Conservation (phyloP, 179 eudicot species). For the Drosera spatulata region DNA sequence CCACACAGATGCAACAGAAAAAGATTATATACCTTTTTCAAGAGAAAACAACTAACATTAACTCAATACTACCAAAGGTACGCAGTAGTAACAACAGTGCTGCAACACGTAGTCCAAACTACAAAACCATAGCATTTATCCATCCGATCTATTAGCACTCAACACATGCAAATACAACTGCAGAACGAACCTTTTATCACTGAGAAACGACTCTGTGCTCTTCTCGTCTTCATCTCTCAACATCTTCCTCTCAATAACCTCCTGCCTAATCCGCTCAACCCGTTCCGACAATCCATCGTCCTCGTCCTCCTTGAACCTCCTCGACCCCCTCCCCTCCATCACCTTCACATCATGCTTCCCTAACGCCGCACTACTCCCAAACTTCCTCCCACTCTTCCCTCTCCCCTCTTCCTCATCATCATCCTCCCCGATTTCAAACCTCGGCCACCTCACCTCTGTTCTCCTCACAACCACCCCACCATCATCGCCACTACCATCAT, state of each 20-base stretch:
- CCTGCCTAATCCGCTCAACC: not conserved
- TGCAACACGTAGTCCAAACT: too few species aligned
- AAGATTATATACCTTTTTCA: too few species aligned
- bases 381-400: not conserved
- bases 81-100: too few species aligned
- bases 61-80: too few species aligned
- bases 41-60: too few species aligned
- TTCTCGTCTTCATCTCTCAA: conserved; percentile 7
- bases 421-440: not conserved
- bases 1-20: too few species aligned
- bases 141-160: not conserved
- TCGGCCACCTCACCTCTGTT: not conserved
- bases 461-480: not conserved
- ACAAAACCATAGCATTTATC: not conserved
- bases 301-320: not conserved
- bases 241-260: not conserved
- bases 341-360: not conserved
- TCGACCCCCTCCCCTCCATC: not conserved
- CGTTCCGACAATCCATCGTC: not conserved
- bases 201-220: conserved; percentile 25
- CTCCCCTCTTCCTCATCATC: not conserved
- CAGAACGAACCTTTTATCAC: conserved; percentile 43
- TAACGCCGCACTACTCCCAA: not conserved
- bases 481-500: not conserved
- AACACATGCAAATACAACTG: not conserved